Evolutionary conservation across 495 filamentous ascomycete species (phyloP), one percentile per base, ranked within the genome.

Genomic region (Letharia lupina): DNA sequence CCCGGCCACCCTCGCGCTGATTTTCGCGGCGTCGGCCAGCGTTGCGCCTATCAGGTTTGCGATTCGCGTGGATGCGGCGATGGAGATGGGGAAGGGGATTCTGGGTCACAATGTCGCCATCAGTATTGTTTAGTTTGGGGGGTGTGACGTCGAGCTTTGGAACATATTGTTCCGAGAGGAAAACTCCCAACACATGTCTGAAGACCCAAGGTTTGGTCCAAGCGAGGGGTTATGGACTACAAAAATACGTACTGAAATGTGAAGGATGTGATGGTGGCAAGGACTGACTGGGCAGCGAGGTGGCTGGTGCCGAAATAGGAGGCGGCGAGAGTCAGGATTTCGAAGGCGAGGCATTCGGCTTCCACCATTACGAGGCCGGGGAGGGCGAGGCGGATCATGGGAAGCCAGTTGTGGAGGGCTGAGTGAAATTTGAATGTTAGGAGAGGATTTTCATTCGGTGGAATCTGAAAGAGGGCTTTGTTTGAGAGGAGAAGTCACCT

Each of bases 301-400:
- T 84, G 82, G 2, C 83, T 81, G 1, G 87, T 88, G 31, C 86
- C 87, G 61, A 93, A 84, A 65, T 88, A 87, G 23, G 85, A 86
- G 0, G 88, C 83, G 10, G 84, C 83, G 16, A 94, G 79, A 0
- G 89, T 93, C 56, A 94, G 74, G 48, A 93, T 81, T 72, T 93
- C 90, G 69, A 94, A 93, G 23, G 90, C 90, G 8, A 96, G 82
- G 75, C 86, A 93, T 73, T 96, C 93, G 10, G 93, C 92, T 73
- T 94, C 87, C 2, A 98, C 89, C 91, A 96, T 96, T 52, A 95
- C 75, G 72, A 96, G 84, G 5, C 93, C 93, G 0, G 88, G 92
- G 23, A 96, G 74, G 0, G 92, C 91, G 20, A 97, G 86, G 61
- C 83, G 79, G 71, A 97, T 82, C 92, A 95, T 94, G 1, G 89